These are phyloP conservation scores for Venturia nashicola DNA, from an alignment of 2,329 filamentous ascomycete genomes.

Conservation along the genomic window DNA sequence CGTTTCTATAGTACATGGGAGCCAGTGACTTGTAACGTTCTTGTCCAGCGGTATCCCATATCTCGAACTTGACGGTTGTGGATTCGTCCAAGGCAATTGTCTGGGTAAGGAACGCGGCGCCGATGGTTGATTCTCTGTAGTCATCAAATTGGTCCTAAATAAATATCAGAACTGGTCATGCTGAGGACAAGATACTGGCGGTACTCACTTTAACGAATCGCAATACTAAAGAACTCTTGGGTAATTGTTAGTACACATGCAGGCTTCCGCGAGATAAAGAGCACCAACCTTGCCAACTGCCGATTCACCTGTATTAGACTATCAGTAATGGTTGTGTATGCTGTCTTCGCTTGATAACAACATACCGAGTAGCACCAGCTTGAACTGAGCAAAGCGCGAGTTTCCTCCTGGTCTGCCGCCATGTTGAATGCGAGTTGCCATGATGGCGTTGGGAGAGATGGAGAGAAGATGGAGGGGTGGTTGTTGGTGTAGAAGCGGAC, in stretches of 20 bases:
- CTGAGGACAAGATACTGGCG: not conserved
- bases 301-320: constrained; percentile 63
- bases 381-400: constrained; percentile 93
- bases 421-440: constrained; percentile 79
- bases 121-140: constrained; percentile 95
- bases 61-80: constrained; percentile 99
- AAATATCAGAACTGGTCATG: not conserved
- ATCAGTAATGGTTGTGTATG: not conserved
- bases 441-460: constrained; percentile 28
- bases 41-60: constrained; percentile 98
- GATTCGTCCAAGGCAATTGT: constrained; percentile 96
- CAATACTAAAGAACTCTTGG: constrained; percentile 87
- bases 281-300: constrained; percentile 84
- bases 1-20: constrained; percentile 99
- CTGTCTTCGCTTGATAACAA: constrained; percentile 7
- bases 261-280: constrained; percentile 8
- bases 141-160: constrained; percentile 93
- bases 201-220: constrained; percentile 88
- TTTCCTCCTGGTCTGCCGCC: constrained; percentile 43
- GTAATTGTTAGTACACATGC: constrained; percentile 16
- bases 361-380: constrained; percentile 90
- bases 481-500: constrained; percentile 7
- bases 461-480: constrained; percentile 11
- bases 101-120: constrained; percentile 96
- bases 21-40: constrained; percentile 98